Evolutionary conservation across 257 asterid genomes (phyloP).

Genomic region (Solanum arcanum): DNA sequence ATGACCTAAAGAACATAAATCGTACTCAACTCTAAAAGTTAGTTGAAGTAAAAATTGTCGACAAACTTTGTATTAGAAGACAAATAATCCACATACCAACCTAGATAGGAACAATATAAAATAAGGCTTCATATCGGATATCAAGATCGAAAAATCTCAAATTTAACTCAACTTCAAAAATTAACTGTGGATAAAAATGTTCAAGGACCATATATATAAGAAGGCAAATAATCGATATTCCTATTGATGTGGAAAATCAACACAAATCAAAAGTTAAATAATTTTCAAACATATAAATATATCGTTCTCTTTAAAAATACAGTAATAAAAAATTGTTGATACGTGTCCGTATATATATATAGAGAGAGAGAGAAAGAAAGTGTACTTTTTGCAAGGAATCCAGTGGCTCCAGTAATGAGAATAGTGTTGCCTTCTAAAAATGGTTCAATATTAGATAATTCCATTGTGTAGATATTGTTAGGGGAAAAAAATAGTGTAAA

Average conservation of each 20-base stretch:
- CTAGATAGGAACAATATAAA: too few species aligned
- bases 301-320: background rate
- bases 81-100: too few species aligned
- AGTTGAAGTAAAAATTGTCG: background rate
- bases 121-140: too few species aligned
- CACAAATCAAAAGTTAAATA: too few species aligned
- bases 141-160: background rate
- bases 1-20: too few species aligned
- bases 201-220: background rate
- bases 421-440: slow-evolving; percentile 36
- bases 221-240: too few species aligned
- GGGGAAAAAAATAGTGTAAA: background rate
- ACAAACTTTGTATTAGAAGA: background rate
- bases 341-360: too few species aligned
- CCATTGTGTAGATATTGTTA: slow-evolving; percentile 10
- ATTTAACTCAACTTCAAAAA: too few species aligned
- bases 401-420: slow-evolving; percentile 52
- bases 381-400: slow-evolving; percentile 43
- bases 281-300: too few species aligned
- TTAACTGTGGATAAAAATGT: background rate
- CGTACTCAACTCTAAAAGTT: background rate
- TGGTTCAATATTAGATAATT: slow-evolving; percentile 12
- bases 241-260: too few species aligned
- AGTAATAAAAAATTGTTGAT: too few species aligned
- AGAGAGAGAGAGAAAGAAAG: background rate